phyloP scores from a whole-genome alignment of 176 grass and related monocot genomes.

The Tillandsia leiboldiana region DNA sequence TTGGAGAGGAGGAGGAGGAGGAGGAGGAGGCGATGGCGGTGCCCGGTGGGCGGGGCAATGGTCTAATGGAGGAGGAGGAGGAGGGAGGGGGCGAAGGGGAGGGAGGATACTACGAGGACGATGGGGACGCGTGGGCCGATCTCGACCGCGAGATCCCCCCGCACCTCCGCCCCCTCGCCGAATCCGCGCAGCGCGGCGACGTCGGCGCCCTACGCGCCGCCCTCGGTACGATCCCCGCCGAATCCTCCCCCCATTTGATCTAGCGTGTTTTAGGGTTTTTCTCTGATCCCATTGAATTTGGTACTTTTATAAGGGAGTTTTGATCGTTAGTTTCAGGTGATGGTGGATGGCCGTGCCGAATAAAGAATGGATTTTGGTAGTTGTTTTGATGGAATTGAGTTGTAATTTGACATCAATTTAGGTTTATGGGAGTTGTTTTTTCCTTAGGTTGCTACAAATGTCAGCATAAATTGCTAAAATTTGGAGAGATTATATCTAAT shows the following conservation, averaged over 20 bases:
- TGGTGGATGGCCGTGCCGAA: too few relatives aligned
- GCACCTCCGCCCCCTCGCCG: conserved; percentile 67
- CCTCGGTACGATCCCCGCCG: conserved; percentile 32
- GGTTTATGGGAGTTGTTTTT: too few relatives aligned
- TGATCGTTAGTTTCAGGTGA: too few relatives aligned
- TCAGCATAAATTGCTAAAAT: too few relatives aligned
- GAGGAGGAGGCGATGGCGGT: conserved; percentile 26
- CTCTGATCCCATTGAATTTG: neutral
- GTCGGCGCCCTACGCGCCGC: conserved; percentile 42
- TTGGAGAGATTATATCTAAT: too few relatives aligned
- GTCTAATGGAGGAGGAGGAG: conserved; percentile 26
- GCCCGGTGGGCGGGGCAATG: conserved; percentile 32
- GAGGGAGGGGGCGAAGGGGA: conserved; percentile 24
- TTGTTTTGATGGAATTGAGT: too few relatives aligned
- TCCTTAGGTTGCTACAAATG: too few relatives aligned
- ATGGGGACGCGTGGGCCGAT: conserved; percentile 36
- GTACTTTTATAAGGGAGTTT: too few relatives aligned
- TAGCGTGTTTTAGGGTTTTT: neutral
- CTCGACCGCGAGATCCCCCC: conserved; percentile 43
- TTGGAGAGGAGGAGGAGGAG: neutral
- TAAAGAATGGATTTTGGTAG: too few relatives aligned
- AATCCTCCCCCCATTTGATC: neutral
- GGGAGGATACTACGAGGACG: conserved; percentile 18
- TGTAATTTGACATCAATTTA: too few relatives aligned
- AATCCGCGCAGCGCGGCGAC: conserved; percentile 64